phyloP scores from a whole-genome alignment of 306 rosid species.

The Castanospermum australe region DNA sequence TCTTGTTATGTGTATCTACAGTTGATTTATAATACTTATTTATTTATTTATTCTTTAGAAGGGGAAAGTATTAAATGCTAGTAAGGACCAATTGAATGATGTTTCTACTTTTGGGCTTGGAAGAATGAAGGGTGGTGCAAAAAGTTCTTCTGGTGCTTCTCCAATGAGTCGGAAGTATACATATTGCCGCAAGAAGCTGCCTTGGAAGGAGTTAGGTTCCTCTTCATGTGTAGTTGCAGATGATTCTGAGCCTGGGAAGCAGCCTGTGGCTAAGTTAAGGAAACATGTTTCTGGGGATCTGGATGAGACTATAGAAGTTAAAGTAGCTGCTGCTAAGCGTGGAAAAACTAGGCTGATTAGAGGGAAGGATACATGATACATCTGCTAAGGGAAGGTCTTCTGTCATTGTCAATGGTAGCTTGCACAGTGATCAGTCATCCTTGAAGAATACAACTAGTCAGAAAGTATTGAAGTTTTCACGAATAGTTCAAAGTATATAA shows the following conservation, averaged over 20 bases:
- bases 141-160: conserved; percentile 40
- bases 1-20: not conserved
- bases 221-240: conserved; percentile 28
- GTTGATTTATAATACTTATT: not conserved
- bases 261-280: conserved; percentile 48
- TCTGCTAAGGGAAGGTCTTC: conserved; percentile 30
- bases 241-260: conserved; percentile 32
- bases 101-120: conserved; percentile 30
- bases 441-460: conserved; percentile 40
- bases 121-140: conserved; percentile 40
- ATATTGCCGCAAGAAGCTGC: conserved; percentile 59
- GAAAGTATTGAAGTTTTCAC: conserved; percentile 48
- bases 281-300: conserved; percentile 45
- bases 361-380: conserved; percentile 34
- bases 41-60: conserved; percentile 47
- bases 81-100: conserved; percentile 29
- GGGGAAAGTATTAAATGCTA: conserved; percentile 23
- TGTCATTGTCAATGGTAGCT: conserved; percentile 37
- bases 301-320: conserved; percentile 33
- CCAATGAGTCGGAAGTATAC: conserved; percentile 46
- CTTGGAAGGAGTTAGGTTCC: conserved; percentile 42
- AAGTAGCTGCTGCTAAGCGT: conserved; percentile 32
- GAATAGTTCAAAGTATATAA: conserved; percentile 46
- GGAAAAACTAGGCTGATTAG: conserved; percentile 39
- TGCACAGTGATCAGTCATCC: conserved; percentile 33